phyloP scores from a whole-genome alignment of 2,329 filamentous ascomycete species.

The Aspergillus oerlinghausenensis region DNA sequence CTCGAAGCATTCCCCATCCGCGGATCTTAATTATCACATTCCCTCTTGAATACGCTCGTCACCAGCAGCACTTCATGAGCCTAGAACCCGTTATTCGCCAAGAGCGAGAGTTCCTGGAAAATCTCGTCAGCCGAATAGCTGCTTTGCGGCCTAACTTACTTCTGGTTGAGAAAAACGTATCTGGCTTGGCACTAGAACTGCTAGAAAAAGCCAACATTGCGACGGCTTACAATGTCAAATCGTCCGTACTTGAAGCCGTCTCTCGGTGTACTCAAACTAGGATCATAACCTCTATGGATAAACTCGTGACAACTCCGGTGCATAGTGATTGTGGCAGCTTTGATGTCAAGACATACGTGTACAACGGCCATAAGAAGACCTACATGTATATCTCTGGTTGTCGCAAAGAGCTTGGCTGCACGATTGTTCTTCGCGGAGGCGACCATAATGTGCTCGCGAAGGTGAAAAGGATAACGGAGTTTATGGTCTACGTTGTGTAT shows the following conservation, averaged over 20 bases:
- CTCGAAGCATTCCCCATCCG: conserved; percentile 74
- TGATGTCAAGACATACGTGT: conserved; percentile 92
- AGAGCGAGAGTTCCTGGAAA: conserved; percentile 87
- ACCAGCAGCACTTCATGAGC: conserved; percentile 96
- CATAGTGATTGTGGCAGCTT: conserved; percentile 80
- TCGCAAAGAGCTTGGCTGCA: conserved; percentile 84
- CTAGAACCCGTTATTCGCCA: conserved; percentile 94
- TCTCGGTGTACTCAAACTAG: conserved; percentile 86
- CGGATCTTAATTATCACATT: conserved; percentile 92
- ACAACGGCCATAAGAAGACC: conserved; percentile 80
- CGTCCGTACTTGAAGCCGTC: conserved; percentile 91
- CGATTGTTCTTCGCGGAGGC: conserved; percentile 83
- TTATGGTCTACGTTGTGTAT: conserved; percentile 99
- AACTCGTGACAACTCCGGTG: conserved; percentile 71
- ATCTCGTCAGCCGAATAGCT: conserved; percentile 86
- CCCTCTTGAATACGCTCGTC: conserved; percentile 89
- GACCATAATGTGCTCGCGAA: conserved; percentile 65
- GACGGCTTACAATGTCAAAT: conserved; percentile 94
- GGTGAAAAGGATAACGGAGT: conserved; percentile 91
- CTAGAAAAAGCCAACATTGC: conserved; percentile 84
- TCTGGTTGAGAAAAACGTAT: conserved; percentile 88
- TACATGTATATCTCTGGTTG: conserved; percentile 95
- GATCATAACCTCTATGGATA: conserved; percentile 92
- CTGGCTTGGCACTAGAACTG: conserved; percentile 83
- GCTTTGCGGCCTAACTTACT: conserved; percentile 79